Evolutionary conservation across 148 eudicot genomes (phyloP).

Genomic region (Fagopyrum tataricum): DNA sequence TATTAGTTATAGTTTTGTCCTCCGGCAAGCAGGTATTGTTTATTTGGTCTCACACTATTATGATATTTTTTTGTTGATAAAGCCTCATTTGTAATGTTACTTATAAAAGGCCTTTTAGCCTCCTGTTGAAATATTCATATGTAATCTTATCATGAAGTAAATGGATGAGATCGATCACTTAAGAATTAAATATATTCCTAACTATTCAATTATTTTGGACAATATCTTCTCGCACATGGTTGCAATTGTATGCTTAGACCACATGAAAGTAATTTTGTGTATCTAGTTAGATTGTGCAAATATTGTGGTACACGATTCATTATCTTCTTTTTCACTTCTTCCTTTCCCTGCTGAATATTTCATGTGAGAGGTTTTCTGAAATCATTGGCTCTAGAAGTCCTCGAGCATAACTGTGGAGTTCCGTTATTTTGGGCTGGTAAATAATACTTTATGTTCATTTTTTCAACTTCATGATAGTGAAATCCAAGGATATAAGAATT

Average conservation of each 20-base stretch:
- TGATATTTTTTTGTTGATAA: too few species aligned
- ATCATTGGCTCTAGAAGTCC: conserved; percentile 95
- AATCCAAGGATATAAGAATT: not conserved
- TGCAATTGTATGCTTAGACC: not conserved
- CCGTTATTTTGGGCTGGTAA: conserved; percentile 98
- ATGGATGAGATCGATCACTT: not conserved
- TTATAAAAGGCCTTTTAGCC: too few species aligned
- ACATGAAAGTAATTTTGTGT: not conserved
- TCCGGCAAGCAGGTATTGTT: not conserved
- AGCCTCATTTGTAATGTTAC: too few species aligned
- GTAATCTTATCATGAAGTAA: not conserved
- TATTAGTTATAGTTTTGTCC: not conserved
- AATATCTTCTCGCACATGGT: not conserved
- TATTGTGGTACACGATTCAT: not conserved
- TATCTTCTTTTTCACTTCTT: not conserved
- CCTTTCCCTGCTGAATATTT: not conserved
- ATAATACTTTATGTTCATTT: not conserved
- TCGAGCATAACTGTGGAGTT: conserved; percentile 89
- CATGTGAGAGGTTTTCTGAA: conserved; percentile 88
- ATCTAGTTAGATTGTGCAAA: not conserved
- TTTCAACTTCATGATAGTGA: conserved; percentile 2
- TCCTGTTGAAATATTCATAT: too few species aligned
- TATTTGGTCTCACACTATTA: too few species aligned
- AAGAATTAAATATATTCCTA: not conserved
- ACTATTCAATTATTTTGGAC: not conserved